Conservation (phyloP, 345 rosid species). For the Brassica carinata region DNA sequence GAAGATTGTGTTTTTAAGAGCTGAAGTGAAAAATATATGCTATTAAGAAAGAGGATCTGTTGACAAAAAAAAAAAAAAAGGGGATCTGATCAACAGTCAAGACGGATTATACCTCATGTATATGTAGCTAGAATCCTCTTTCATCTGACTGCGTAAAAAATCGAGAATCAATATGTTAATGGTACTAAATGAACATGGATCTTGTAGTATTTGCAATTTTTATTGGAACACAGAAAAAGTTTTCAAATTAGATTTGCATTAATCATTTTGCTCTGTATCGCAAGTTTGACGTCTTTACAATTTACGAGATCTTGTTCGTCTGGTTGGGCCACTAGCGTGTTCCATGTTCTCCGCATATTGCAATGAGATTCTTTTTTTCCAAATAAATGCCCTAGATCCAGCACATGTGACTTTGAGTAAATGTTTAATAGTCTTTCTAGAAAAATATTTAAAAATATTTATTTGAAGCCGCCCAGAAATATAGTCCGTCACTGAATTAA, state of each 20-base stretch:
- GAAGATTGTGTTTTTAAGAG: no score
- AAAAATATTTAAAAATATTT: no score
- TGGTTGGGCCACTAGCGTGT: conserved; percentile 25
- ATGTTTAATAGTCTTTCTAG: no score
- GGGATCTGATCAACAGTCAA: no score
- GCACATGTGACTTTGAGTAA: no score
- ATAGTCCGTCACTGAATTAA: no score
- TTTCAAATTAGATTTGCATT: neutral
- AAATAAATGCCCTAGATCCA: neutral
- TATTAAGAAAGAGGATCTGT: no score
- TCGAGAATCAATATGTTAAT: neutral
- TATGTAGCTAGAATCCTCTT: neutral
- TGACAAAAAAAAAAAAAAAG: no score
- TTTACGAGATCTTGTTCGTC: conserved; percentile 19
- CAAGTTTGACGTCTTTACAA: neutral
- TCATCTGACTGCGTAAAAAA: neutral
- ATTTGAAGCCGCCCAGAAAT: no score
- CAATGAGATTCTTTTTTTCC: neutral
- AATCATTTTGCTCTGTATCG: conserved; percentile 3
- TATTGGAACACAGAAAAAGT: neutral
- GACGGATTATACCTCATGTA: no score
- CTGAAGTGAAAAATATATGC: no score
- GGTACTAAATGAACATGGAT: neutral
- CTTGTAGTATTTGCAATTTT: neutral
- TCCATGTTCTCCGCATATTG: conserved; percentile 30